Conservation (phyloP, 768 basidiomycete genomes). For the Mrakia blollopis region DNA sequence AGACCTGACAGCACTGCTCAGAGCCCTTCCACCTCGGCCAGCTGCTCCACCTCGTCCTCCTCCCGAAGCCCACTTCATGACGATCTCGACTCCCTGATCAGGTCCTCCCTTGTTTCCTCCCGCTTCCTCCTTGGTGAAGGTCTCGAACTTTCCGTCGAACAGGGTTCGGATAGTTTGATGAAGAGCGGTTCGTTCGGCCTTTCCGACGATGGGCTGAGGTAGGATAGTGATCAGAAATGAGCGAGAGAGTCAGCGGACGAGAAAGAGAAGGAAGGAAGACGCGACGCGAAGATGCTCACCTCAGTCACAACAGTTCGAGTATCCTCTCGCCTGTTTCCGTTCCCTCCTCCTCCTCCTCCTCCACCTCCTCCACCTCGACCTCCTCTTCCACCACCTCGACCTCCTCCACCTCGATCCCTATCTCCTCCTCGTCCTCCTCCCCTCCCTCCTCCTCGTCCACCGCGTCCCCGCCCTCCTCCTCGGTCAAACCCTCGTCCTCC, state of each 20-base stretch:
- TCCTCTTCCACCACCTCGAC: constrained; percentile 35
- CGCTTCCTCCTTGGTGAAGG: constrained; percentile 55
- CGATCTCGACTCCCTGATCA: constrained; percentile 46
- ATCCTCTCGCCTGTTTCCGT: constrained; percentile 53
- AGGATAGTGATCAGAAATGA: background rate
- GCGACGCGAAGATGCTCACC: constrained; percentile 51
- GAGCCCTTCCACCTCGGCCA: background rate
- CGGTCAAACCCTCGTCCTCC: constrained; percentile 42
- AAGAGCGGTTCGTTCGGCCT: constrained; percentile 71
- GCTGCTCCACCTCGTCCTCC: background rate
- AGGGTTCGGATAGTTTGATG: constrained; percentile 74
- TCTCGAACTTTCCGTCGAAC: constrained; percentile 79
- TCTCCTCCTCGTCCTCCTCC: constrained; percentile 35
- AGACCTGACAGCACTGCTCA: constrained; percentile 1
- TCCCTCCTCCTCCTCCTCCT: constrained; percentile 35
- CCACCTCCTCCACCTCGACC: constrained; percentile 27
- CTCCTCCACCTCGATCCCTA: constrained; percentile 26
- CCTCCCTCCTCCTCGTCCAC: constrained; percentile 43
- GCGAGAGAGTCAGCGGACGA: background rate
- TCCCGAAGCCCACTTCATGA: constrained; percentile 64
- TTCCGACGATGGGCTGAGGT: constrained; percentile 71
- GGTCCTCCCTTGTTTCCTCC: constrained; percentile 36
- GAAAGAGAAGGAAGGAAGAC: constrained; percentile 29
- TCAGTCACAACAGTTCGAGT: constrained; percentile 71
- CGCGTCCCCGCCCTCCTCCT: constrained; percentile 43